Conservation (phyloP, 225 moss, liverwort and hornwort species). For the Climacium dendroides region DNA sequence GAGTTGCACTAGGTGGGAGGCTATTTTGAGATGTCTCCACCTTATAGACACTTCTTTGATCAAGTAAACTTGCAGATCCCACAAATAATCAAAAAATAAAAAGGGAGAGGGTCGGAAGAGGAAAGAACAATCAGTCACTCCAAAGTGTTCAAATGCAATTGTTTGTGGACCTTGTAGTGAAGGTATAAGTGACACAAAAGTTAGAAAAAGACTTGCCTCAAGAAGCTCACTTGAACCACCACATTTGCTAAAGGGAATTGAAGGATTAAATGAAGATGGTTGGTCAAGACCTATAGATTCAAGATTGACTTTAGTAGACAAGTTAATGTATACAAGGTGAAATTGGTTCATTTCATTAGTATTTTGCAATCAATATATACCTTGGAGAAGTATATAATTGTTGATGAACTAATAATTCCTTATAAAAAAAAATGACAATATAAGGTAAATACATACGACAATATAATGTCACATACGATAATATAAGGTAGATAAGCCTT, state of each 20-base stretch:
- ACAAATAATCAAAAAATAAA: accelerated
- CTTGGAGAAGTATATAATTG: neutral
- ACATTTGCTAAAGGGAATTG: too few relatives aligned
- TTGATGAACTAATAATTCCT: neutral
- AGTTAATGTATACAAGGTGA: neutral
- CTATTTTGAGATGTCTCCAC: neutral
- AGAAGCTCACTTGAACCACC: too few relatives aligned
- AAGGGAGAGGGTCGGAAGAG: too few relatives aligned
- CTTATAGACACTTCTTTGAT: neutral
- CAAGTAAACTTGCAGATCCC: accelerated
- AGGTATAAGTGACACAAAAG: too few relatives aligned
- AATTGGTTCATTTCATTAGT: neutral
- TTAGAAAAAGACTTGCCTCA: too few relatives aligned
- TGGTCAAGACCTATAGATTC: too few relatives aligned
- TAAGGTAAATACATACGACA: too few relatives aligned
- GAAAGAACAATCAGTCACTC: too few relatives aligned
- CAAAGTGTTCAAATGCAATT: accelerated
- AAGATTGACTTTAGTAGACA: neutral
- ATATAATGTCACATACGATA: neutral
- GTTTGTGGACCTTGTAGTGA: too few relatives aligned
- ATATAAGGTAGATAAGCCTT: neutral
- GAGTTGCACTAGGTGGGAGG: neutral
- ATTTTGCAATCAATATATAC: neutral
- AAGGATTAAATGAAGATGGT: too few relatives aligned
- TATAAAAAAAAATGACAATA: neutral